A percentile compares a stretch with the other conserved stretches of the same genome.
phyloP scores from a whole-genome alignment of 305 asterid species.

The Ruellia speciosa region DNA sequence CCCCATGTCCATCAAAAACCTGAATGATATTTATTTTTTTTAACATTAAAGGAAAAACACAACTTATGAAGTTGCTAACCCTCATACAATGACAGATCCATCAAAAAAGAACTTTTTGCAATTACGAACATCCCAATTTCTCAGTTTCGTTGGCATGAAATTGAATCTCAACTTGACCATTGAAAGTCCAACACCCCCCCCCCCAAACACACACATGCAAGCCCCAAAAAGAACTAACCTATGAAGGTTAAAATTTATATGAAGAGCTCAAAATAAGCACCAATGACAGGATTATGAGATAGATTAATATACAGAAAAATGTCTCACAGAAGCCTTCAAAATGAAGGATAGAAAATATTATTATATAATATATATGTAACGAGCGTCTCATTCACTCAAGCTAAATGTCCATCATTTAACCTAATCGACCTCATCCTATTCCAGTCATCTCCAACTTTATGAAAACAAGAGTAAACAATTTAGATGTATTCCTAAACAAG shows the following conservation, averaged over 20 bases:
- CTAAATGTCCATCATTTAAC: no score
- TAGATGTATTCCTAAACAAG: neutral
- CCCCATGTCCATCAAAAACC: constrained; percentile 99
- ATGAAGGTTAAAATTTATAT: no score
- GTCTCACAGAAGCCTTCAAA: no score
- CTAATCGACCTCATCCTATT: no score
- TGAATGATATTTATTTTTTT: constrained; percentile 21
- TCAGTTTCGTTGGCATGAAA: neutral
- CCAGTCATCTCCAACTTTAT: no score
- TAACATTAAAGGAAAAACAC: neutral
- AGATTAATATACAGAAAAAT: no score
- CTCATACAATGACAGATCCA: neutral
- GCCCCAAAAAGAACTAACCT: neutral
- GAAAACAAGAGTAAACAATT: neutral
- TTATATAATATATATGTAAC: no score
- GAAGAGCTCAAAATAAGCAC: no score
- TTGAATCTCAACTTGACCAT: neutral
- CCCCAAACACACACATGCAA: neutral
- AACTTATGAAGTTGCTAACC: constrained; percentile 1
- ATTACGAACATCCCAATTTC: neutral
- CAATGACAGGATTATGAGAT: no score
- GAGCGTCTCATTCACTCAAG: no score
- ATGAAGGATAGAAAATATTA: no score
- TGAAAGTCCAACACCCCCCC: neutral
- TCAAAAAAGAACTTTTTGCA: no score